Evolutionary conservation across 2,329 filamentous ascomycete species (phyloP).

Genomic region (Mariannaea sp.): DNA sequence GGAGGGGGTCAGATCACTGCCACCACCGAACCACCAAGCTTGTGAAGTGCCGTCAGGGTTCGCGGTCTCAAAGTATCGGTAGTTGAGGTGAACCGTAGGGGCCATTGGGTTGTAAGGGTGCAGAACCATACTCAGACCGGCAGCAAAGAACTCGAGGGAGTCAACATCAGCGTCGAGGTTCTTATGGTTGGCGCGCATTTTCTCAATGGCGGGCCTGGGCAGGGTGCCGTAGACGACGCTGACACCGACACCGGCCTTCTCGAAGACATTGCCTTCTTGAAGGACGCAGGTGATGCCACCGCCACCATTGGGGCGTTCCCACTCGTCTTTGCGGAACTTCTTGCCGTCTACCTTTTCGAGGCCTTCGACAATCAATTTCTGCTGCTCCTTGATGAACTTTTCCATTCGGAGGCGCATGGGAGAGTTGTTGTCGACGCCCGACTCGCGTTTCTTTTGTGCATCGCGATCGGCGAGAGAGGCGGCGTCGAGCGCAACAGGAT

Average conservation of each 20-base stretch:
- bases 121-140: constrained; percentile 88
- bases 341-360: constrained; percentile 84
- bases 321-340: constrained; percentile 82
- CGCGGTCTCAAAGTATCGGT: constrained; percentile 97
- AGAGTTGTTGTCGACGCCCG: constrained; percentile 69
- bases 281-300: constrained; percentile 94
- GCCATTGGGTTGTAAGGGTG: constrained; percentile 97
- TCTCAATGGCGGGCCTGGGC: constrained; percentile 82
- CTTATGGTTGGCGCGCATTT: constrained; percentile 96
- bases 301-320: constrained; percentile 85
- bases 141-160: constrained; percentile 91
- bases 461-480: constrained; percentile 85
- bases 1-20: constrained; percentile 87
- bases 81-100: constrained; percentile 96
- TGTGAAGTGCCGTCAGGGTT: constrained; percentile 79
- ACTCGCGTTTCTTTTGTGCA: constrained; percentile 75
- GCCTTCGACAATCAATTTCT: constrained; percentile 82
- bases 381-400: constrained; percentile 90
- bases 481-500: constrained; percentile 58
- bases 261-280: constrained; percentile 95
- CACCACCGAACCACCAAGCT: constrained; percentile 98
- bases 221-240: constrained; percentile 93
- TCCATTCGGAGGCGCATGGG: constrained; percentile 99
- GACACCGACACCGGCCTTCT: constrained; percentile 95
- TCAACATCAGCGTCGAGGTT: constrained; percentile 79